Percentiles rank a stretch among this genome's conserved stretches.
These are phyloP conservation scores for Globisporangium sylvaticum DNA, from an alignment of 352 stramenopile genomes.

Conservation along the genomic window DNA sequence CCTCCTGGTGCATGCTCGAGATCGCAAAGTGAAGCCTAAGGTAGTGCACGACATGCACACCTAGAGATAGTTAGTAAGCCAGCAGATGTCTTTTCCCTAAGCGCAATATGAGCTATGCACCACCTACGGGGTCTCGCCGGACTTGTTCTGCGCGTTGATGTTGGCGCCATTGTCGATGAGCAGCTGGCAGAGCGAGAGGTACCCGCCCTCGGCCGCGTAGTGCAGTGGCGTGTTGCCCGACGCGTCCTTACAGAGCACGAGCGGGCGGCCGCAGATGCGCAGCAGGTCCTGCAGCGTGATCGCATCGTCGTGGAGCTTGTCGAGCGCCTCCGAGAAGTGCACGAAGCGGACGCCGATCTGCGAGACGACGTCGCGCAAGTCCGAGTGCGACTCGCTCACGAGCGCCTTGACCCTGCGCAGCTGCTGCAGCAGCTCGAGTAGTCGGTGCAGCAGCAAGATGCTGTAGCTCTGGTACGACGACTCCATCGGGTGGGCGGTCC, in stretches of 20 bases:
- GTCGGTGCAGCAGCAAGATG: conserved; percentile 38
- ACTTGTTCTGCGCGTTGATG: conserved; percentile 77
- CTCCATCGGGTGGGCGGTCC: conserved; percentile 54
- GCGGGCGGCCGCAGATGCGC: conserved; percentile 64
- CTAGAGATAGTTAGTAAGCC: no score
- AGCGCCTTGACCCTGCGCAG: conserved; percentile 46
- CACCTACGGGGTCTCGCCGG: conserved; percentile 68
- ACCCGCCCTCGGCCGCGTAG: conserved; percentile 71
- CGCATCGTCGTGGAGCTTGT: conserved; percentile 52
- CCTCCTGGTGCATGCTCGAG: conserved; percentile 64
- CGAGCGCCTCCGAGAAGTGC: conserved; percentile 62
- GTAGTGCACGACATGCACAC: background rate
- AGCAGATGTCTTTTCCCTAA: no score
- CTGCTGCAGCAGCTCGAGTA: conserved; percentile 48
- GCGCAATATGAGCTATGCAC: background rate
- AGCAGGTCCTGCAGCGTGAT: conserved; percentile 62
- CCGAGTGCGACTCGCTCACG: conserved; percentile 54
- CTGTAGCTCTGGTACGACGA: conserved; percentile 67
- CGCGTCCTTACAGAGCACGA: conserved; percentile 59
- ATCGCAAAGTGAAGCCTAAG: conserved; percentile 78
- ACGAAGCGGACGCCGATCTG: conserved; percentile 52
- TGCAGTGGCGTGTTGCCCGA: conserved; percentile 72
- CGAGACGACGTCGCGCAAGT: conserved; percentile 47
- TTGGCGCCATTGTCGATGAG: conserved; percentile 61
- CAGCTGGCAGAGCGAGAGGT: conserved; percentile 58